Evolutionary conservation across 2,329 filamentous ascomycete species (phyloP).

Genomic region (Fonsecaea nubica): DNA sequence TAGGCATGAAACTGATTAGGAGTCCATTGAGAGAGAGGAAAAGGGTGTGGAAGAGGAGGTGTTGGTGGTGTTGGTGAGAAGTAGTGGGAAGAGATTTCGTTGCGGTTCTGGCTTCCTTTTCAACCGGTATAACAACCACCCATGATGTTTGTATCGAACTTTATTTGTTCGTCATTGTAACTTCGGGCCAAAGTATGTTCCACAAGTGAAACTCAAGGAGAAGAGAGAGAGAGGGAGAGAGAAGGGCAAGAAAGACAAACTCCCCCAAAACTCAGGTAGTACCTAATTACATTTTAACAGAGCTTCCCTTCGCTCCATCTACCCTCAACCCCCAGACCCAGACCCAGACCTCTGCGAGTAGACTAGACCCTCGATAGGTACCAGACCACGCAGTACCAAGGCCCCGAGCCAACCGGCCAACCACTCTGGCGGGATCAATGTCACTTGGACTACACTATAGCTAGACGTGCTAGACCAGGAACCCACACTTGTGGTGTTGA

Average conservation of each 20-base stretch:
- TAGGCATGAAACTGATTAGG: constrained; percentile 14
- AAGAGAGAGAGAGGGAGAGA: too few species aligned
- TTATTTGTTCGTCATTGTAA: too few species aligned
- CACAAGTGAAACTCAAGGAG: too few species aligned
- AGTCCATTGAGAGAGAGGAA: constrained; percentile 7
- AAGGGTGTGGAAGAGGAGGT: background rate
- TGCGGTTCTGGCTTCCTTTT: background rate
- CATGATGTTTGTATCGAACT: too few species aligned
- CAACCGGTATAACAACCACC: background rate
- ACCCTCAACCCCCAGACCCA: too few species aligned
- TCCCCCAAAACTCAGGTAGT: too few species aligned
- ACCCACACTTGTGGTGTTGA: background rate
- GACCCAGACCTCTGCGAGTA: too few species aligned
- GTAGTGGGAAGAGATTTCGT: background rate
- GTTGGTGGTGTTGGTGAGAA: background rate
- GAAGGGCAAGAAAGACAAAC: too few species aligned
- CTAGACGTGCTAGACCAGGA: background rate
- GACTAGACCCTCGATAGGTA: too few species aligned
- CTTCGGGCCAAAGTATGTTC: too few species aligned
- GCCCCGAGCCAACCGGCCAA: constrained; percentile 16
- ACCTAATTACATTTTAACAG: too few species aligned
- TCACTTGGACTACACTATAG: background rate
- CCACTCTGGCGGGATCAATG: constrained; percentile 15
- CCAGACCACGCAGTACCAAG: background rate
- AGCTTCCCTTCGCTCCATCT: too few species aligned